These are phyloP conservation scores for Rhododendron kiyosumense DNA, from an alignment of 148 eudicot genomes.

Conservation along the genomic window DNA sequence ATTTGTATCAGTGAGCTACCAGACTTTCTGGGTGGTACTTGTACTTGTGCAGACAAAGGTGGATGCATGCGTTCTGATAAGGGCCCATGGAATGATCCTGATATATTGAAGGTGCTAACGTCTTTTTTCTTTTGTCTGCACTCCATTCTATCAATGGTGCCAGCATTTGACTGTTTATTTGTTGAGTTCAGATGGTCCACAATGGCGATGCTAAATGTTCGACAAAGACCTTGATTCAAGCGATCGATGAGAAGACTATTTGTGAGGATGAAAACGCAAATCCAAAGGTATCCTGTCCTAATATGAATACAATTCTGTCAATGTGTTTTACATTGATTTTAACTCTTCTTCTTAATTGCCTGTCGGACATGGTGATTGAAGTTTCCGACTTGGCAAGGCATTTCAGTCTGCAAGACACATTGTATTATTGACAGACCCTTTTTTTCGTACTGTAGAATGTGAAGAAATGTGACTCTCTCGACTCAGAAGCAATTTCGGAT, in stretches of 20 bases:
- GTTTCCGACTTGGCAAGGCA: background rate
- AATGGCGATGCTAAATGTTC: constrained; percentile 79
- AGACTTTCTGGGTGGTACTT: constrained; percentile 79
- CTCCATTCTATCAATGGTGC: background rate
- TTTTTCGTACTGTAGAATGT: constrained; percentile 2
- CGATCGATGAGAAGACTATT: constrained; percentile 55
- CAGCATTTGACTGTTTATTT: constrained; percentile 3
- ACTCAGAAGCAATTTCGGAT: constrained; percentile 1
- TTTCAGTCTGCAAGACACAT: background rate
- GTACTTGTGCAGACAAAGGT: constrained; percentile 75
- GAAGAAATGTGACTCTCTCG: constrained; percentile 21
- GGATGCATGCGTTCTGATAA: constrained; percentile 89
- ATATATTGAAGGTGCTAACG: constrained; percentile 62
- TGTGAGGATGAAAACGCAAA: constrained; percentile 44
- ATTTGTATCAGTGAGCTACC: constrained; percentile 69
- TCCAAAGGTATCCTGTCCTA: constrained; percentile 23
- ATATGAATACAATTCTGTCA: background rate
- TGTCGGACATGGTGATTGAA: background rate
- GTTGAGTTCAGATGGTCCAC: constrained; percentile 61
- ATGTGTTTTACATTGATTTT: constrained; percentile 8
- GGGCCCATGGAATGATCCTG: constrained; percentile 91
- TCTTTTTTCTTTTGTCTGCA: background rate
- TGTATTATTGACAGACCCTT: background rate
- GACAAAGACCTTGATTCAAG: constrained; percentile 33
- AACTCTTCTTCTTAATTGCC: background rate